Base-by-base conservation (phyloP, 1,284 basidiomycete genomes). In the Leccinum insolens region DNA sequence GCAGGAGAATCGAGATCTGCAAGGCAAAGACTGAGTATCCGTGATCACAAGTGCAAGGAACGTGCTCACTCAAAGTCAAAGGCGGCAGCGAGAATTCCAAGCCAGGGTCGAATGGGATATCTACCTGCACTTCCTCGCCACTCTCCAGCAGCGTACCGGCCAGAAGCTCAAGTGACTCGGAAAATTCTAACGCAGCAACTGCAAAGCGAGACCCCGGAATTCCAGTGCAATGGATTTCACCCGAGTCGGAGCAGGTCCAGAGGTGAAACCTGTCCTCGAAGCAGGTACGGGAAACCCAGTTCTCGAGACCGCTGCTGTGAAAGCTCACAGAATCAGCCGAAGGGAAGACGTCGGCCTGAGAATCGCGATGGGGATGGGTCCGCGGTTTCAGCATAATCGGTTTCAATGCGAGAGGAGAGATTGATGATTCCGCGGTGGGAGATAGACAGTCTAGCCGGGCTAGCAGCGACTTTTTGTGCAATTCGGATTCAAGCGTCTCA, bases 161-260 rank as follows among this genome's bases (percentile, higher is more conserved):
- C 77, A 92, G 80, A 25, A 84, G 79, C 72, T 93, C 90, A 31
- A 92, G 75, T 22, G 82, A 77, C 67, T 88, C 85, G 12, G 91
- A 90, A 71, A 87, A 90, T 72, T 93, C 92, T 61, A 94, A 82
- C 57, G 88, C 88, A 64, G 90, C 88, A 57, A 94, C 89, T n/a
- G 88, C 91, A 25, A 86, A 79, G 6, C 82, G 67, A 67, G 83
- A 76, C 73, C 88, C 81, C 68, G 82, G 73, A 57, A 92, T 81
- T 34, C 78, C 81, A 34, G 78, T 79, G 63, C 78, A 71, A 44
- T 77, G 71, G 62, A 88, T 70, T 34, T 78, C 71, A 62, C 77
- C 75, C 49, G 74, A 78, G 59, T 83, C 81, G 37, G 79, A 77
- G 22, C 82, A 80, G 14, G 83, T 75, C 81, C 87, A 91, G 3